These are phyloP conservation scores for Alternaria gaisen DNA, from an alignment of 2,329 filamentous ascomycete species.

Conservation along the genomic window DNA sequence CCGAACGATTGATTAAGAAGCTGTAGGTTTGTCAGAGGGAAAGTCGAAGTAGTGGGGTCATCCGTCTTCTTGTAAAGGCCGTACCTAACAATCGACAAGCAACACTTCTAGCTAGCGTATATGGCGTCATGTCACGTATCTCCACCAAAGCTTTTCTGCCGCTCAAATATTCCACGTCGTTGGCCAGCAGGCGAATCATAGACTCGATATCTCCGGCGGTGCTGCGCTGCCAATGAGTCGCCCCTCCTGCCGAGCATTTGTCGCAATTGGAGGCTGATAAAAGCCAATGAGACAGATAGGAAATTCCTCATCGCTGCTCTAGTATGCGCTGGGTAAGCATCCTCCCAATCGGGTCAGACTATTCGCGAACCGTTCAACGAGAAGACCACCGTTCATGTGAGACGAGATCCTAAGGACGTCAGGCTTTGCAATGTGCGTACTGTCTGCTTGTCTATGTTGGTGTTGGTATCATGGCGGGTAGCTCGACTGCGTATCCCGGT, in stretches of 20 bases:
- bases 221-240: conserved; percentile 28
- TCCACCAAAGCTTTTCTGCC: conserved; percentile 39
- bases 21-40: not conserved
- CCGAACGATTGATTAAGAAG: not conserved
- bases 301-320: not conserved
- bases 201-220: conserved; percentile 25
- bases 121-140: conserved; percentile 48
- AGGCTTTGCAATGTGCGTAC: not conserved
- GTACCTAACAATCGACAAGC: conserved; percentile 13
- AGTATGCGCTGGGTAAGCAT: not conserved
- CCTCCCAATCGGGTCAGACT: not conserved
- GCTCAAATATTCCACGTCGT: conserved; percentile 25
- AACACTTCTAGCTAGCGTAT: conserved; percentile 40
- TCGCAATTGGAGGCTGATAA: conserved; percentile 16
- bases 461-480: not conserved
- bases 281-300: not conserved
- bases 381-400: not conserved
- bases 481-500: not conserved
- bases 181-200: conserved; percentile 31
- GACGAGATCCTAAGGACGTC: too few species aligned
- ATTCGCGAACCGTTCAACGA: not conserved
- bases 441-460: not conserved
- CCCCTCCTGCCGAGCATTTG: conserved; percentile 22
- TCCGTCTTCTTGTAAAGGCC: conserved; percentile 35
- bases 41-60: conserved; percentile 17